Evolutionary conservation across 495 filamentous ascomycete species (phyloP).

Genomic region (Hypoxylon rickii): DNA sequence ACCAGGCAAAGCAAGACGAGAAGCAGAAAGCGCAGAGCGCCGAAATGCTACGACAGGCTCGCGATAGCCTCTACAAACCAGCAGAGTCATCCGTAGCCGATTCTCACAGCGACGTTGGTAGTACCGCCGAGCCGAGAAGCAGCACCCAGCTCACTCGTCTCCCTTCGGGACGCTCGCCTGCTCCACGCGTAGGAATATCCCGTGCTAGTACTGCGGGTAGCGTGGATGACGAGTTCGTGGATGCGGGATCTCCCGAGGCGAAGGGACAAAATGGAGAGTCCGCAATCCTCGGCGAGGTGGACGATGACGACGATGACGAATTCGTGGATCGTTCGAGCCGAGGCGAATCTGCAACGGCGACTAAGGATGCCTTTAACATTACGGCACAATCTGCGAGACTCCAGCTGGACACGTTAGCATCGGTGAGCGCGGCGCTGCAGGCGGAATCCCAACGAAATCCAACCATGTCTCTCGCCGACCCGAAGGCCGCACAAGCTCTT

Average conservation of each 20-base stretch:
- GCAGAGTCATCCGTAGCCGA: constrained; percentile 46
- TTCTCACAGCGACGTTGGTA: constrained; percentile 56
- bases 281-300: constrained; percentile 35
- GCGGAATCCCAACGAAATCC: constrained; percentile 72
- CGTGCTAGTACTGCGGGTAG: constrained; percentile 45
- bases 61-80: constrained; percentile 58
- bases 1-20: constrained; percentile 91
- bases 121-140: constrained; percentile 48
- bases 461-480: constrained; percentile 69
- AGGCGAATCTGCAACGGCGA: constrained; percentile 69
- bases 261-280: constrained; percentile 30
- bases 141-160: constrained; percentile 52
- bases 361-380: constrained; percentile 92
- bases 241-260: constrained; percentile 41
- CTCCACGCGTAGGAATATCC: constrained; percentile 30
- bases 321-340: constrained; percentile 82
- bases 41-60: constrained; percentile 76
- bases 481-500: constrained; percentile 76
- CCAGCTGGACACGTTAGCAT: constrained; percentile 85
- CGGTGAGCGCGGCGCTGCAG: constrained; percentile 81
- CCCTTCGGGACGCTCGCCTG: constrained; percentile 42
- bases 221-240: constrained; percentile 51
- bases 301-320: constrained; percentile 79
- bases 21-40: constrained; percentile 70
- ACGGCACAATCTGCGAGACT: constrained; percentile 92